Evolutionary conservation across 371 early-diverging fungal species (phyloP).

Genomic region (Mycotypha africana): DNA sequence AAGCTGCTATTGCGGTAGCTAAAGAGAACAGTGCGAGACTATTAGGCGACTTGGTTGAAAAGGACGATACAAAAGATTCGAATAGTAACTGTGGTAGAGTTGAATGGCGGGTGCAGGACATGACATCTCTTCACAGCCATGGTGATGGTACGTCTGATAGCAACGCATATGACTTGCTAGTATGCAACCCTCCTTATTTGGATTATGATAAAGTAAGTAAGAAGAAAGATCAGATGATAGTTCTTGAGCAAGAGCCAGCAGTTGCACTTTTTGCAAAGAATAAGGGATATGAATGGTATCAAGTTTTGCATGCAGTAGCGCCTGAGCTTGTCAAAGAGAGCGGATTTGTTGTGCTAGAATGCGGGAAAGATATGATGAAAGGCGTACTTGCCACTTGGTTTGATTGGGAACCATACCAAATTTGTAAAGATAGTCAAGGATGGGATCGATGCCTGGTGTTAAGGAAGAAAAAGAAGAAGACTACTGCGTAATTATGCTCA

Average conservation of each 20-base stretch:
- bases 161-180: slow-evolving; percentile 50
- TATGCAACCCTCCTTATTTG: slow-evolving; percentile 77
- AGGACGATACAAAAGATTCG: too few relatives aligned
- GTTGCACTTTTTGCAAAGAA: slow-evolving; percentile 62
- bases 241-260: slow-evolving; percentile 56
- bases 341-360: slow-evolving; percentile 56
- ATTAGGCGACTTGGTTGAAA: slow-evolving; percentile 18
- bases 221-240: slow-evolving; percentile 23
- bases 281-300: slow-evolving; percentile 64
- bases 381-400: slow-evolving; percentile 56
- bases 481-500: too few relatives aligned
- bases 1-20: slow-evolving; percentile 54
- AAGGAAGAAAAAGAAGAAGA: background rate
- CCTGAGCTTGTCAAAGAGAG: slow-evolving; percentile 23
- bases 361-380: slow-evolving; percentile 64
- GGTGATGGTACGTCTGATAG: too few relatives aligned
- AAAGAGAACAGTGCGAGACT: slow-evolving; percentile 25
- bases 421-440: slow-evolving; percentile 47
- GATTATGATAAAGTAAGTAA: slow-evolving; percentile 28
- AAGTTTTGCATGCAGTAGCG: slow-evolving; percentile 39
- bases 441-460: slow-evolving; percentile 63
- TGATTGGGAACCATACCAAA: slow-evolving; percentile 34
- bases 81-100: too few relatives aligned
- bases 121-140: slow-evolving; percentile 38
- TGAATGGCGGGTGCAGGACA: slow-evolving; percentile 29